Evolutionary conservation across 2,329 filamentous ascomycete species (phyloP).

Genomic region (Corniculantispora saksenae): DNA sequence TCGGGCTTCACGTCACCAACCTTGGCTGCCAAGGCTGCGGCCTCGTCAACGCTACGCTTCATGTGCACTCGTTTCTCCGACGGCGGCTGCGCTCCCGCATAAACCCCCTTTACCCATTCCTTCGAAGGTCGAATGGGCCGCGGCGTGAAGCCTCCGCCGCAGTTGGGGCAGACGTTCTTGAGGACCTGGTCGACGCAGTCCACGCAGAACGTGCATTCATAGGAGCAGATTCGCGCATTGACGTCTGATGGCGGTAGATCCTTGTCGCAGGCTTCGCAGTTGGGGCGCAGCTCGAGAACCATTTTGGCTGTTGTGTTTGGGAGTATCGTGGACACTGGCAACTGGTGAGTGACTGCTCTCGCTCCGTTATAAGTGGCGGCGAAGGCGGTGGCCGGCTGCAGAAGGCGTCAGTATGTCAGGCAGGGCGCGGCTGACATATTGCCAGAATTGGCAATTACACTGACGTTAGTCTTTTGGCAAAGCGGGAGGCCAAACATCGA

Average conservation of each 20-base stretch:
- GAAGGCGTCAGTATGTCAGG: background rate
- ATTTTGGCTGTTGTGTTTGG: background rate
- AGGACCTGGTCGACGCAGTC: background rate
- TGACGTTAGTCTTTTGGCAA: background rate
- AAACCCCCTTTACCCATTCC: background rate
- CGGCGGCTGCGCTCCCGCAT: background rate
- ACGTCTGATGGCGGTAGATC: background rate
- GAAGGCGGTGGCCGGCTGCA: background rate
- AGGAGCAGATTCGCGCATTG: slow-evolving; percentile 1
- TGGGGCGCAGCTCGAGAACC: background rate
- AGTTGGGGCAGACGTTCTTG: background rate
- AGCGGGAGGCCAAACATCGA: background rate
- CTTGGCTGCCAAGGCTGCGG: background rate
- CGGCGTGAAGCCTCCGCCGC: background rate
- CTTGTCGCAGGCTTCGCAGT: slow-evolving; percentile 1
- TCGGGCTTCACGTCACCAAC: background rate
- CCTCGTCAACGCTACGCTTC: background rate
- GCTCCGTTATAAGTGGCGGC: background rate
- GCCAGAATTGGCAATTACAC: background rate
- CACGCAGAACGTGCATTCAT: background rate
- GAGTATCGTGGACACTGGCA: background rate
- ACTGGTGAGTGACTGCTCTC: background rate
- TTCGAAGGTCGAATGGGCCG: background rate
- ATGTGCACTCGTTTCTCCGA: background rate
- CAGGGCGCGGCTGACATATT: background rate